Base-by-base conservation (phyloP, 2,329 filamentous ascomycete genomes). In the Truncatella angustata region DNA sequence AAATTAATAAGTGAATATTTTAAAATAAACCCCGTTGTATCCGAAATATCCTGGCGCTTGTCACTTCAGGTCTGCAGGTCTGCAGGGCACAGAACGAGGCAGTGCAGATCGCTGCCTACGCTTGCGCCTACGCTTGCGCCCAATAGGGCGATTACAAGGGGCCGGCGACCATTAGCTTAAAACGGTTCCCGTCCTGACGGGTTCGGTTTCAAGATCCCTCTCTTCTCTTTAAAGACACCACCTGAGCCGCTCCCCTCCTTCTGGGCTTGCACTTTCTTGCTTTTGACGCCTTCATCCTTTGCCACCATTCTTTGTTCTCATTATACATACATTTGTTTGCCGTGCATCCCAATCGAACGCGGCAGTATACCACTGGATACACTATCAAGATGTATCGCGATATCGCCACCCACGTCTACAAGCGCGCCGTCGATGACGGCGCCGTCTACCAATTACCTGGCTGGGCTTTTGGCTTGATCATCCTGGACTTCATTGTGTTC, bases 401-500 rank as follows among this genome's bases (percentile, higher is more conserved):
- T 50, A 61, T 69, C 54, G 66, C 65, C 36, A 59, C 63, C 51
- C 62, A 63, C 46, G 60, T 69, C 49, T 66, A 63, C 52, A 72
- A 66, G 63, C 68, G 75, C 57, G 72, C 66, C 53, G 59, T 68
- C 48, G 54, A 59, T 57, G 50, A 61, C 60, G 48, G 55, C 56
- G 36, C 35, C 20, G 58, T 60, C n/a, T 59, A 65, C 34, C 55
- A 71, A 55, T 60, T 71, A 50, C 73, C 73, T 16, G 56, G 59
- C n/a, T 76, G 73, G 73, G 64, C 70, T n/a, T 63, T 57, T 55
- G 56, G 63, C 36, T 54, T 81, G 52, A 44, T 76, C 43, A 50
- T 75, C 16, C 49, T 68, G 48, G 66, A 79, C 56, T 49, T 73
- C 40, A 24, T 80, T 30, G 46, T 79, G 54, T 74, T 81, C 57